Evolutionary conservation across 1,284 basidiomycete species (phyloP), one percentile per base, ranked within the genome.

Genomic region (Gymnopus androsaceus): DNA sequence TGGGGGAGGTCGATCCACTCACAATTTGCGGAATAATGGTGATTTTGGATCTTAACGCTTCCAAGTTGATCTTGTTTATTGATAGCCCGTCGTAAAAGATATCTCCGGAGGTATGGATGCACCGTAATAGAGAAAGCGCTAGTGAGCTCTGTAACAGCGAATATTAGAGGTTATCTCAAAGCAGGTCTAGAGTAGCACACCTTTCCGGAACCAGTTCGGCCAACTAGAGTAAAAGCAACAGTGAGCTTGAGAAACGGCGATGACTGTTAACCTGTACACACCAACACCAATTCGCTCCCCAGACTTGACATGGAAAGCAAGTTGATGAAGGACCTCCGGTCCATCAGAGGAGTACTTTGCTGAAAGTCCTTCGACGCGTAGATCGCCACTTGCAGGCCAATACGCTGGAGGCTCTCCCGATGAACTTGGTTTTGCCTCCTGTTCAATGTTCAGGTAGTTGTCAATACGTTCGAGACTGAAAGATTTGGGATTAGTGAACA

Each of bases 391-490:
- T 0, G 85, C 78, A 0, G 90, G 90, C 90, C 90, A 92, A 58
- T 88, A 83, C 0, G 90, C 90, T 4, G 90, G 87, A 21, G 90
- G 89, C 40, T 77, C 71, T 4, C 83, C 82, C 9, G 68, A 64
- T 27, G 72, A 66, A 0, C 75, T 76, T 1, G 79, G 65, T 53
- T 77, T 73, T 1, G 81, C 80, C 66, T 92, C 90, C 65, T 90
- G 87, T 54, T 89, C 88, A 54, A 91, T 88, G 12, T 75, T 69
- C 40, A 90, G 68, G 66, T 92, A 92, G 27, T 81, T 81, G 64
- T 88, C 80, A 51, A 93, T 86, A 36, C 91, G 82, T 66, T 93
- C 90, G 59, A 93, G 74, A 65, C 85, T n/a, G n/a, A n/a, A n/a
- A n/a, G n/a, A n/a, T n/a, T n/a, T n/a, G n/a, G n/a, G n/a, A n/a